These are phyloP conservation scores for Phascolomyces articulosus DNA, from an alignment of 371 early-diverging fungal species.

Conservation along the genomic window DNA sequence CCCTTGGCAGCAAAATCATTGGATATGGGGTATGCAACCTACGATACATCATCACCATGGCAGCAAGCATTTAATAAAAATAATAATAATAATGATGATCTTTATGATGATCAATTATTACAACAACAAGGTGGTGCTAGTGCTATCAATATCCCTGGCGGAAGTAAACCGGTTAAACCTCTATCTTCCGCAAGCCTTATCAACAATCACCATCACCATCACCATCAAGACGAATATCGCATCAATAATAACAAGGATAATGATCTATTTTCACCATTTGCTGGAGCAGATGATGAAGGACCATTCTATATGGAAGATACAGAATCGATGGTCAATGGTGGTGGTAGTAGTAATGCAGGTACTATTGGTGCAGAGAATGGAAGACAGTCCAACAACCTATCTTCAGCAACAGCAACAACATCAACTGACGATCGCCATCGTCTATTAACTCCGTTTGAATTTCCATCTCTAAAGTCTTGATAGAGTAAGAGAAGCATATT, in stretches of 20 bases:
- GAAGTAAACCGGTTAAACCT: constrained; percentile 6
- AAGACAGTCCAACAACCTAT: neutral
- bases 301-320: constrained; percentile 50
- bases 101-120: neutral
- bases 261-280: constrained; percentile 40
- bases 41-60: constrained; percentile 8
- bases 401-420: too few relatives aligned
- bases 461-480: constrained; percentile 25
- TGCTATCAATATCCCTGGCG: constrained; percentile 29
- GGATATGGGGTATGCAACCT: constrained; percentile 13
- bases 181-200: neutral
- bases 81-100: neutral
- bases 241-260: constrained; percentile 9
- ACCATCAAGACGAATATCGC: constrained; percentile 17
- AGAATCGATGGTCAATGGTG: constrained; percentile 1
- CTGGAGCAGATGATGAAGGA: constrained; percentile 29
- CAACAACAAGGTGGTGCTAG: neutral
- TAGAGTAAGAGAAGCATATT: too few relatives aligned
- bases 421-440: constrained; percentile 6
- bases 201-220: neutral
- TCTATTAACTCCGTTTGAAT: constrained; percentile 24
- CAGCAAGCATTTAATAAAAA: neutral
- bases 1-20: neutral
- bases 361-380: neutral
- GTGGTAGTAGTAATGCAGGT: neutral